Percentiles rank a stretch among this genome's conserved stretches.
Evolutionary conservation across 768 basidiomycete genomes (phyloP).

Genomic region (Tricholoma sp.): DNA sequence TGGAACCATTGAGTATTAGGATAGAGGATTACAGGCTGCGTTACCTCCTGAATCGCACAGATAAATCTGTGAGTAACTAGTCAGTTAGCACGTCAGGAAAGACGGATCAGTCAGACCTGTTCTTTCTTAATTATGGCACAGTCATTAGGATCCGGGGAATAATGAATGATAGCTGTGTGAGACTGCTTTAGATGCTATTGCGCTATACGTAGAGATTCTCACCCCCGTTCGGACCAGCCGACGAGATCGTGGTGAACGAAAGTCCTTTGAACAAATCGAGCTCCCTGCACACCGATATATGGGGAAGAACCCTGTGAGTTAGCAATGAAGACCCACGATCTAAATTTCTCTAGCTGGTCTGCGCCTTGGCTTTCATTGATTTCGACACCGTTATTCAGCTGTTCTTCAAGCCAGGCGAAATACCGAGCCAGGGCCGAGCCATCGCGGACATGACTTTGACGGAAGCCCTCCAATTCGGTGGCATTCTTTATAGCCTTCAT

Average conservation of each 20-base stretch:
- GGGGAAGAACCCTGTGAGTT: not conserved
- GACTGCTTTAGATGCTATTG: not conserved
- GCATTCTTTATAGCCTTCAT: conserved; percentile 78
- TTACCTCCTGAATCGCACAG: conserved; percentile 80
- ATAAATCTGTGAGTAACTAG: conserved; percentile 27
- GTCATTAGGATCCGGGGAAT: conserved; percentile 69
- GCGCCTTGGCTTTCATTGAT: conserved; percentile 81
- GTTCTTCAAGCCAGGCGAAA: conserved; percentile 93
- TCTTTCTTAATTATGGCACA: conserved; percentile 74
- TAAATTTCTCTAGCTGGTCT: conserved; percentile 69
- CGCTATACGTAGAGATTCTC: conserved; percentile 16
- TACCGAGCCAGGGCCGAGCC: conserved; percentile 84
- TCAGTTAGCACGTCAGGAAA: not conserved
- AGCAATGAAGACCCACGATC: conserved; percentile 53
- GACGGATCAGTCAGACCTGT: conserved; percentile 37
- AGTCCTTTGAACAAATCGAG: conserved; percentile 78
- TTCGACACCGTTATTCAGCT: conserved; percentile 53
- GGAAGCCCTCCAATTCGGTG: conserved; percentile 85
- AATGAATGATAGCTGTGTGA: conserved; percentile 83
- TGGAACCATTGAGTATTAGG: not conserved
- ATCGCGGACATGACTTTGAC: conserved; percentile 84
- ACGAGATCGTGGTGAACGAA: conserved; percentile 91
- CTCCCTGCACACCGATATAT: conserved; percentile 42
- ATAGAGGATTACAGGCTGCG: not conserved
- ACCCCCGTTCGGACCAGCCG: conserved; percentile 91